phyloP scores from a whole-genome alignment of 1,284 basidiomycete species.

The Ustilago vetiveriae region DNA sequence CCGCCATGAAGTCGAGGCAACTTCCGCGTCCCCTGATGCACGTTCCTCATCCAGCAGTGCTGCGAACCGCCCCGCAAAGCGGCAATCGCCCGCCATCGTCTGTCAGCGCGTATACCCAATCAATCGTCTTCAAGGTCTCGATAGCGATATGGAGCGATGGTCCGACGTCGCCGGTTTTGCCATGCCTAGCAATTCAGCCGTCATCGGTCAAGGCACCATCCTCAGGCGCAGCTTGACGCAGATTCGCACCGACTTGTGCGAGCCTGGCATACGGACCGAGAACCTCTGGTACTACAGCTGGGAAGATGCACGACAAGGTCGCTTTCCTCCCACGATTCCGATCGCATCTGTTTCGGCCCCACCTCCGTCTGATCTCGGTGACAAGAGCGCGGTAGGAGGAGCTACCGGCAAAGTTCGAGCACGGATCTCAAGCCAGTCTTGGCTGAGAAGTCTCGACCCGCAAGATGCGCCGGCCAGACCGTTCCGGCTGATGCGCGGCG shows the following conservation, averaged over 20 bases:
- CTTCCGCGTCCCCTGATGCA: background rate
- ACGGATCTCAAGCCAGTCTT: conserved; percentile 33
- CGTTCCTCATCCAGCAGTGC: background rate
- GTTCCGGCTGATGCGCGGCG: background rate
- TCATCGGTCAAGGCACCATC: conserved; percentile 41
- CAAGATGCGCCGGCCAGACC: background rate
- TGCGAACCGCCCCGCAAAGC: no score
- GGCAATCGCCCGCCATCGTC: conserved; percentile 25
- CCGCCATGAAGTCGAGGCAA: conserved; percentile 4
- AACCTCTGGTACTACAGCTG: conserved; percentile 43
- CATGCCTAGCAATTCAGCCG: conserved; percentile 31
- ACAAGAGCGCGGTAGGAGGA: background rate
- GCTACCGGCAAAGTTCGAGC: conserved; percentile 7
- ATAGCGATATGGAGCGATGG: conserved; percentile 38
- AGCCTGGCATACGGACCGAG: conserved; percentile 41
- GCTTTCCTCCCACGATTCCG: background rate
- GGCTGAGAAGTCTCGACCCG: conserved; percentile 27
- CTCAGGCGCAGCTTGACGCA: conserved; percentile 30
- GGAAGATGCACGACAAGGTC: conserved; percentile 16
- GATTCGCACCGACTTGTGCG: conserved; percentile 38
- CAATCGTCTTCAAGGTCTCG: conserved; percentile 44
- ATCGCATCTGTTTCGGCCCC: no score
- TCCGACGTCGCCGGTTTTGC: conserved; percentile 34
- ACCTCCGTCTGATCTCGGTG: background rate
- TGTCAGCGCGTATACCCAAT: conserved; percentile 41